Base-by-base conservation (phyloP, 257 asterid species). In the Striga asiatica region DNA sequence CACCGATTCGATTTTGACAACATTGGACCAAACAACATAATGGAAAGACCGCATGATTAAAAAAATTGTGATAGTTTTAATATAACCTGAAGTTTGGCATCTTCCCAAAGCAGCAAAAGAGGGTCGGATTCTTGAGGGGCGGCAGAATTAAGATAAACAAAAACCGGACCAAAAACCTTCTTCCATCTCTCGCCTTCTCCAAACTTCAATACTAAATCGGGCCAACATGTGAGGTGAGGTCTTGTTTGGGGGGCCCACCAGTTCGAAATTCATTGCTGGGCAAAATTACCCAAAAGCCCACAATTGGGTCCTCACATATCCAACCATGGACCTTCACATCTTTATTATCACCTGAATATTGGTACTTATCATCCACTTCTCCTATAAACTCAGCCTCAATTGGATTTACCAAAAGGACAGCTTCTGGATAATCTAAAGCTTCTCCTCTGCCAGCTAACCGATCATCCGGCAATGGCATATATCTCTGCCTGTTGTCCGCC, bases 281-380 rank as follows among this genome's bases (percentile, higher is more conserved):
- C 19, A 76, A 66, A 4, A 86, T 80, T 45, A 69, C 80, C 95
- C 95, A 86, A 63, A 86, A 86, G 2, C 94, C 92, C 22, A 79
- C 78, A 2, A 66, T 50, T 9, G 78, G 79, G 52, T 81, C 79
- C 81, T 59, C 64, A 61, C 82, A 83, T 65, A 83, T 81, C 94
- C 92, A 86, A 19, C 92, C 94, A 6, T 86, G 94, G 41, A 77
- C 89, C 66, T 68, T 71, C 23, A 73, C 74, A 50, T 83, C 89
- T 64, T 77, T 75, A 63, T 83, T 78, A 11, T 75, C 92, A 22
- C 79, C 67, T 2, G 94, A 71, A 49, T 83, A 86, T 56, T 75
- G 81, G 56, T 86, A 86, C 64, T 86, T 86, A 69, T 86, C 95
- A 63, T 86, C 94, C 57, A 86, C 92, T 81, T 86, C 96, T 78